Evolutionary conservation across 2,329 filamentous ascomycete species (phyloP), one percentile per base, ranked within the genome.

Genomic region (Septoria petroselini): DNA sequence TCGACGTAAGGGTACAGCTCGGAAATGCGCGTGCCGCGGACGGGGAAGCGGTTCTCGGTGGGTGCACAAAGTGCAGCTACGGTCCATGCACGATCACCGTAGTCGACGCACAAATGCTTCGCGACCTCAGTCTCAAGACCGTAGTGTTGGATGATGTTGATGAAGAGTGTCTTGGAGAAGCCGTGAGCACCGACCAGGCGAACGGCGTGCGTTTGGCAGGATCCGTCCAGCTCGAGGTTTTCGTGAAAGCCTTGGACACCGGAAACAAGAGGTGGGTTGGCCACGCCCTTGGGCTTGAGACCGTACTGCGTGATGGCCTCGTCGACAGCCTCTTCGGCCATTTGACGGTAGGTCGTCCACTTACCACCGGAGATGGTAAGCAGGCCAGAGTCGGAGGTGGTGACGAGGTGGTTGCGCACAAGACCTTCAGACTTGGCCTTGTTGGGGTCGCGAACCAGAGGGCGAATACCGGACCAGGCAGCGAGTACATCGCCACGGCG

Each of bases 131-230:
- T 95, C 71, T 95, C 91, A 49, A 96, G 73, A 56, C 89, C 89
- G 66, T 88, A 95, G 72, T 95, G 88, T 70, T 96, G 90, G 65
- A 95, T 93, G 29, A 96, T 76, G 70, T 91, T 91, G 76, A 96
- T 95, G 74, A 95, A 95, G 18, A 96, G 82, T 1, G 90, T 88
- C 71, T 90, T 90, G 70, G 85, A 90, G 74, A 84, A 94, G 47
- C 89, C 88, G 67, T 95, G 89, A 8, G 89, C 87, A 60, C 89
- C 89, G 52, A 93, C 77, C 27, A 95, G 76, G 47, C 86, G 84
- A 45, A 94, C 84, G 61, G 85, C 82, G 68, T 93, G 88, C 2
- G 89, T 94, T 67, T 91, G 87, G 72, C 89, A 94, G 38, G 75
- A 77, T 34, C 89, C 88, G 63, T 86, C 83, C 21, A 88, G 76